Conservation (phyloP, 2,329 filamentous ascomycete species). For the Phaeosphaeriaceae sp. region DNA sequence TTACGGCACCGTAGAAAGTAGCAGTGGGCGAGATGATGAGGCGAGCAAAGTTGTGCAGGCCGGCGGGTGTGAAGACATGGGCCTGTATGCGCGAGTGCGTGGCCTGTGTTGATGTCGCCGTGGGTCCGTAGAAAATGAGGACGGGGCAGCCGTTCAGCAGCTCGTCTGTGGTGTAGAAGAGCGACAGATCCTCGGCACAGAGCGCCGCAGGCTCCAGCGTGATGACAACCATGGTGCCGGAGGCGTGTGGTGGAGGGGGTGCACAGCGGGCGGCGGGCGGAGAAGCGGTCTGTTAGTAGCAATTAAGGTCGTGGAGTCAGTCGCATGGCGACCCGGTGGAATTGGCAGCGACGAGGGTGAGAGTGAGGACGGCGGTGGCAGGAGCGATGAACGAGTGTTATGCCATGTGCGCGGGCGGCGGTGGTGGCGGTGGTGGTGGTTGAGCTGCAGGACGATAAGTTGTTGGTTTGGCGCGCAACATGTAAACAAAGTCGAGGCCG, state of each 20-base stretch:
- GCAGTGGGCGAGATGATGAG: slow-evolving; percentile 94
- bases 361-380: slow-evolving; percentile 5
- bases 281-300: background rate
- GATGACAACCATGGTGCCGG: slow-evolving; percentile 78
- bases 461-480: slow-evolving; percentile 18
- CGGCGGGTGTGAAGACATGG: slow-evolving; percentile 88
- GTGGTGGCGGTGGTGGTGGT: slow-evolving; percentile 13
- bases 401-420: slow-evolving; percentile 16
- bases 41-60: slow-evolving; percentile 87
- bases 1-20: slow-evolving; percentile 87
- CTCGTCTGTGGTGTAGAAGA: slow-evolving; percentile 89
- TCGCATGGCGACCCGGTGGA: slow-evolving; percentile 29
- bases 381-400: slow-evolving; percentile 8
- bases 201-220: slow-evolving; percentile 77
- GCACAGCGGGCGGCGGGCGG: background rate
- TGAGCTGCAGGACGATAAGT: background rate
- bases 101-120: slow-evolving; percentile 85
- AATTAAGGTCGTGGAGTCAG: background rate
- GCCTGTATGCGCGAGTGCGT: slow-evolving; percentile 94
- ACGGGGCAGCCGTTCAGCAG: slow-evolving; percentile 82
- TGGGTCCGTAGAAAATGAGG: slow-evolving; percentile 90
- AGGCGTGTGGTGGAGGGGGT: slow-evolving; percentile 12
- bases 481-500: slow-evolving; percentile 29
- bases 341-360: slow-evolving; percentile 11
- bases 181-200: slow-evolving; percentile 80